A percentile compares a stretch with the other conserved stretches of the same genome.
Conservation (phyloP, 2,329 filamentous ascomycete genomes). For the Penicillium sp. region DNA sequence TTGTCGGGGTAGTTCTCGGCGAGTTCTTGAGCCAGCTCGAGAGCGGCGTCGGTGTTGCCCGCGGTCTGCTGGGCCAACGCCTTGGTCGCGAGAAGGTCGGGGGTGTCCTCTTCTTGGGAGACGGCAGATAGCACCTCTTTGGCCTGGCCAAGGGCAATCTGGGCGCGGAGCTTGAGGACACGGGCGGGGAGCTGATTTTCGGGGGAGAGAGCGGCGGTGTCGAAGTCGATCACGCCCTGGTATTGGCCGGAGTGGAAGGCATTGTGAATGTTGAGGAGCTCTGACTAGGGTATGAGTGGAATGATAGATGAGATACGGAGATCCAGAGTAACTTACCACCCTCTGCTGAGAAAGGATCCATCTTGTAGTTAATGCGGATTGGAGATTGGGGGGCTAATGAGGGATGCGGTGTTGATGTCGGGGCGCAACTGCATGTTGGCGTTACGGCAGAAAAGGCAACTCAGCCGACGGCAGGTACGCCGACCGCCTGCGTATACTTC, state of each 20-base stretch:
- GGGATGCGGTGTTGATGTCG: slow-evolving; percentile 26
- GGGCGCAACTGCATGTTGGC: slow-evolving; percentile 28
- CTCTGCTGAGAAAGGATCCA: slow-evolving; percentile 68
- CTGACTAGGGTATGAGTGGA: slow-evolving; percentile 43
- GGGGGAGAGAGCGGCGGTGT: slow-evolving; percentile 75
- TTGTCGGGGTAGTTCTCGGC: slow-evolving; percentile 71
- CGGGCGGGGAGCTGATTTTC: slow-evolving; percentile 77
- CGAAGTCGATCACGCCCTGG: slow-evolving; percentile 82
- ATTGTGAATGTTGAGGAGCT: slow-evolving; percentile 69
- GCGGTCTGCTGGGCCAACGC: slow-evolving; percentile 70
- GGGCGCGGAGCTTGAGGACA: slow-evolving; percentile 78
- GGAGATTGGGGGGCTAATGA: slow-evolving; percentile 13
- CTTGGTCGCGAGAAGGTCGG: slow-evolving; percentile 75
- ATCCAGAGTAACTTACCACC: slow-evolving; percentile 52
- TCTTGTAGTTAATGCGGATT: slow-evolving; percentile 37
- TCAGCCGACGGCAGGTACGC: slow-evolving; percentile 26
- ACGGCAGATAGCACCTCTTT: slow-evolving; percentile 71
- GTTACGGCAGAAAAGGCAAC: slow-evolving; percentile 25
- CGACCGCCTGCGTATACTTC: slow-evolving; percentile 28
- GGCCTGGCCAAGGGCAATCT: slow-evolving; percentile 79
- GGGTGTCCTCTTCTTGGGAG: slow-evolving; percentile 65
- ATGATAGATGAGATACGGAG: neutral
- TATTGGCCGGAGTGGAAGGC: slow-evolving; percentile 79
- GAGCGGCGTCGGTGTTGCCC: slow-evolving; percentile 65
- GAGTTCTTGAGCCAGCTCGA: slow-evolving; percentile 68